Conservation (phyloP, 1,284 basidiomycete species). For the Malassezia caprae region DNA sequence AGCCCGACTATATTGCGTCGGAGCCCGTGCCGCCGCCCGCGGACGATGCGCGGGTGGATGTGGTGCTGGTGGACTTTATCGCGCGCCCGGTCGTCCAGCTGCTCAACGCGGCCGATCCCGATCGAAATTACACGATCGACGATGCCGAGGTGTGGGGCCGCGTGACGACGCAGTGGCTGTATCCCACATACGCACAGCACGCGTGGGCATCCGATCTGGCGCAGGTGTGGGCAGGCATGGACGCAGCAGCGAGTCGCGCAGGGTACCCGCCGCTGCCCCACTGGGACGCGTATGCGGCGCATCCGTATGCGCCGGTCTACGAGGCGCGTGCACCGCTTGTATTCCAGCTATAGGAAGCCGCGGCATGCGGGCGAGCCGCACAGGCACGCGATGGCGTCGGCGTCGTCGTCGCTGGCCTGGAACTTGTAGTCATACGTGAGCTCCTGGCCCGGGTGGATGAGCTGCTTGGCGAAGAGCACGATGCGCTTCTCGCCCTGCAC, state of each 20-base stretch:
- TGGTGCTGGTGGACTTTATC: conserved; percentile 35
- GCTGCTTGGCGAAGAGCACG: conserved; percentile 87
- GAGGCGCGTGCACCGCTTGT: not conserved
- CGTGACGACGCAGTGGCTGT: conserved; percentile 39
- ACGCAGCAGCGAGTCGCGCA: not conserved
- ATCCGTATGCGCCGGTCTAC: conserved; percentile 13
- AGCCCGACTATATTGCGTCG: conserved; percentile 41
- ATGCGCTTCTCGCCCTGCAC: conserved; percentile 98
- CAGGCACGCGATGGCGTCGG: conserved; percentile 49
- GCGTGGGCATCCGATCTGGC: conserved; percentile 18
- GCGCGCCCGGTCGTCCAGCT: conserved; percentile 21
- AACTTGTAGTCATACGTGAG: conserved; percentile 49
- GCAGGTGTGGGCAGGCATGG: conserved; percentile 1
- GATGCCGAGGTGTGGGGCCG: conserved; percentile 31
- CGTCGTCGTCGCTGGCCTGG: conserved; percentile 40
- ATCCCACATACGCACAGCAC: conserved; percentile 30
- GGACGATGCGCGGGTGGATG: conserved; percentile 21
- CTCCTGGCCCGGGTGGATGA: conserved; percentile 64
- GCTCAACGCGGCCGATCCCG: conserved; percentile 19
- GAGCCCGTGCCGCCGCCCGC: conserved; percentile 20
- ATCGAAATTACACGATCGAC: conserved; percentile 19
- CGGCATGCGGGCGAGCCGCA: conserved; percentile 50
- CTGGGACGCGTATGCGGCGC: not conserved
- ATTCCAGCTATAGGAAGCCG: conserved; percentile 15
- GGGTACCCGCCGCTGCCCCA: conserved; percentile 14